A percentile compares a stretch with the other conserved stretches of the same genome.
These are phyloP conservation scores for Leccinum subtestaceum DNA, from an alignment of 768 basidiomycete species.

Conservation along the genomic window DNA sequence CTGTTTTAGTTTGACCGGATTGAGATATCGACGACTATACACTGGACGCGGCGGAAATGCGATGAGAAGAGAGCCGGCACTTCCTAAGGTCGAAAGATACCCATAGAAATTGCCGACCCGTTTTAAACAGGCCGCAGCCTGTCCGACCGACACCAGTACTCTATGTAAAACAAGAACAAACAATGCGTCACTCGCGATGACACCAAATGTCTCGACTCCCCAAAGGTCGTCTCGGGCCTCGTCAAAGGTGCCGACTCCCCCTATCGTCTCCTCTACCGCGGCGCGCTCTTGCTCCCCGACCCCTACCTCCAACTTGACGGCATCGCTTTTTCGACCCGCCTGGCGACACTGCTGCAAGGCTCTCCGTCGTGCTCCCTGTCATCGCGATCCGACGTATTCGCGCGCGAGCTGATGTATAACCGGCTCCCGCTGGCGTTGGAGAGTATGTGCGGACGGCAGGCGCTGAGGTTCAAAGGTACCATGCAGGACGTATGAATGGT, in stretches of 20 bases:
- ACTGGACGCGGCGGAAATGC: too few species aligned
- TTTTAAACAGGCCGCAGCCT: too few species aligned
- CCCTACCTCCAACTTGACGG: conserved; percentile 72
- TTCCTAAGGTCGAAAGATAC: too few species aligned
- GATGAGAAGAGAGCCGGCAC: too few species aligned
- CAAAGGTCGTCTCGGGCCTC: conserved; percentile 3
- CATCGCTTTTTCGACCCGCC: conserved; percentile 58
- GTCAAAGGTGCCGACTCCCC: neutral
- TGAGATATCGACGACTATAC: too few species aligned
- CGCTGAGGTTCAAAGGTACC: conserved; percentile 52
- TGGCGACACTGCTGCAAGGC: conserved; percentile 15
- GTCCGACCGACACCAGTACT: too few species aligned
- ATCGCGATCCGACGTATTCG: conserved; percentile 24
- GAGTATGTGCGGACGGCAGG: conserved; percentile 74
- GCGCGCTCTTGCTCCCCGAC: conserved; percentile 69
- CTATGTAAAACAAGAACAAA: neutral
- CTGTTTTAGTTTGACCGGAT: too few species aligned
- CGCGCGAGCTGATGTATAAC: conserved; percentile 53
- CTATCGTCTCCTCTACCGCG: conserved; percentile 68
- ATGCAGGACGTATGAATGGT: conserved; percentile 58
- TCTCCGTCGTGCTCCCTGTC: neutral
- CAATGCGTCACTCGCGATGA: neutral
- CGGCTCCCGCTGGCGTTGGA: conserved; percentile 70
- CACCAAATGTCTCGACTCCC: conserved; percentile 17
- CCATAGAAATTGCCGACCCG: too few species aligned